Percentiles rank a stretch among this genome's conserved stretches.
Evolutionary conservation across 2,329 filamentous ascomycete genomes (phyloP).

Genomic region (Didymella arachidicola): DNA sequence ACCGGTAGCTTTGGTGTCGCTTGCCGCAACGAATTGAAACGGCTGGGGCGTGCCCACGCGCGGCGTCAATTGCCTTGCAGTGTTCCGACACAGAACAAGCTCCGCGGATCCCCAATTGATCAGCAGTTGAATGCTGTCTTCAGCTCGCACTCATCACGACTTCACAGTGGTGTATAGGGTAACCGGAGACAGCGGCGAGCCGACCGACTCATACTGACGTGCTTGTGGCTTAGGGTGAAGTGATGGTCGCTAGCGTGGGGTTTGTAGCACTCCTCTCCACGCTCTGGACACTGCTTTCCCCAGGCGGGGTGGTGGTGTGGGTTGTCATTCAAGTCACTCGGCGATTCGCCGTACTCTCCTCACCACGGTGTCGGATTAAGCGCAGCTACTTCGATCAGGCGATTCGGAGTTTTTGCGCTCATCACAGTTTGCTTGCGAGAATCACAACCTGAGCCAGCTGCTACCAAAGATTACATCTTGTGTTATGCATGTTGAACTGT

Average conservation of each 20-base stretch:
- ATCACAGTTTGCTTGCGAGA: neutral
- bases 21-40: slow-evolving; percentile 14
- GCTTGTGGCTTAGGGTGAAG: slow-evolving; percentile 4
- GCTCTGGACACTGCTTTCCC: neutral
- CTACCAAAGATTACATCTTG: neutral
- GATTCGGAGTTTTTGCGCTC: neutral
- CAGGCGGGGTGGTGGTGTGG: neutral
- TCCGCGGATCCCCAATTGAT: slow-evolving; percentile 15
- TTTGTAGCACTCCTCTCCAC: slow-evolving; percentile 1
- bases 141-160: slow-evolving; percentile 2
- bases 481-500: neutral
- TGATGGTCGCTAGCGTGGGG: slow-evolving; percentile 12
- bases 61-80: slow-evolving; percentile 3
- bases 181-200: neutral
- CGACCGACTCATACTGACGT: slow-evolving; percentile 11
- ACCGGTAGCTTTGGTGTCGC: neutral
- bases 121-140: neutral
- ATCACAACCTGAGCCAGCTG: neutral
- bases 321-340: neutral
- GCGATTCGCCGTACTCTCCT: slow-evolving; percentile 3
- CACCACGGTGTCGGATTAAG: too few relatives aligned
- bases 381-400: neutral
- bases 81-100: neutral
- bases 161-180: slow-evolving; percentile 2
- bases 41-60: slow-evolving; percentile 12